A percentile compares a stretch with the other conserved stretches of the same genome.
phyloP scores from a whole-genome alignment of 164 flowering plant genomes.

The Annona cherimola region DNA sequence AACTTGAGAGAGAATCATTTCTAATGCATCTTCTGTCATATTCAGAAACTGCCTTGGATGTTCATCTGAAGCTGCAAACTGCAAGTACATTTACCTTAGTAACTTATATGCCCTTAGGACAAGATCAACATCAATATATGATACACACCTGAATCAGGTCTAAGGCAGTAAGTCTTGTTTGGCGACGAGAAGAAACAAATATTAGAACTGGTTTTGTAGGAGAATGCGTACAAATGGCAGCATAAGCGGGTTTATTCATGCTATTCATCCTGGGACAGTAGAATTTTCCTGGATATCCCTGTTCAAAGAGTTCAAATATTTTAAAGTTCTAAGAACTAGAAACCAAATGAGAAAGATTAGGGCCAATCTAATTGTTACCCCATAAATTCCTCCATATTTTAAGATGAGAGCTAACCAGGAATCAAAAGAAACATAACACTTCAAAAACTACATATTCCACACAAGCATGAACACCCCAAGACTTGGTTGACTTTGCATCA shows the following conservation, averaged over 20 bases:
- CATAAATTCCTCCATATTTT: too few species aligned
- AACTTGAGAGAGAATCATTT: conserved; percentile 93
- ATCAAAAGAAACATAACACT: too few species aligned
- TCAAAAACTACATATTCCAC: too few species aligned
- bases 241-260: conserved; percentile 98
- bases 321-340: too few species aligned
- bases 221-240: conserved; percentile 97
- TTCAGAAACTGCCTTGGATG: conserved; percentile 72
- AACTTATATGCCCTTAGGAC: neutral
- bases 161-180: conserved; percentile 93
- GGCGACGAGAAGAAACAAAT: conserved; percentile 98
- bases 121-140: neutral
- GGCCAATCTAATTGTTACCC: too few species aligned
- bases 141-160: conserved; percentile 88
- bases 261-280: conserved; percentile 99
- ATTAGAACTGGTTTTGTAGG: conserved; percentile 95
- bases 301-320: conserved; percentile 9
- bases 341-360: too few species aligned
- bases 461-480: too few species aligned
- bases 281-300: conserved; percentile 98
- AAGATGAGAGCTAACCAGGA: too few species aligned
- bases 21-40: conserved; percentile 73
- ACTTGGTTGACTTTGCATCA: too few species aligned
- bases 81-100: conserved; percentile 16
- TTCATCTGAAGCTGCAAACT: conserved; percentile 98